Conservation (phyloP, 1,284 basidiomycete genomes). For the Boletus hoseneyae region DNA sequence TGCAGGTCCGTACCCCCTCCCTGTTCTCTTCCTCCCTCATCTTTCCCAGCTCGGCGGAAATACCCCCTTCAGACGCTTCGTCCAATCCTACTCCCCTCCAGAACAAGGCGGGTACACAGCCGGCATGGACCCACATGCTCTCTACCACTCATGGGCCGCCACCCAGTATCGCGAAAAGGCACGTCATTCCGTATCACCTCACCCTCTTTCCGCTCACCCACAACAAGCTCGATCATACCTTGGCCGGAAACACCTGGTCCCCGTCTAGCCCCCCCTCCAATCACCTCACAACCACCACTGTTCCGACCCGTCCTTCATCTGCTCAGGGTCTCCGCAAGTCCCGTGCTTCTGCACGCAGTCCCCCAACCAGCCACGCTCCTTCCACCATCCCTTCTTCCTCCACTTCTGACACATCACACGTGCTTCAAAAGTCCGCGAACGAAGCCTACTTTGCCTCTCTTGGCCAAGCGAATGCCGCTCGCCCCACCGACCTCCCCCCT, state of each 20-base stretch:
- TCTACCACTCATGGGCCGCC: conserved; percentile 91
- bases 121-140: conserved; percentile 68
- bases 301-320: conserved; percentile 55
- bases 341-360: conserved; percentile 58
- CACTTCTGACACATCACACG: conserved; percentile 36
- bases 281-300: conserved; percentile 30
- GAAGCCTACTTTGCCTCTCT: conserved; percentile 74
- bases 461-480: conserved; percentile 67
- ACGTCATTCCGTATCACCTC: conserved; percentile 6
- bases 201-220: conserved; percentile 6
- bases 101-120: conserved; percentile 75
- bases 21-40: conserved; percentile 14
- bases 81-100: conserved; percentile 67
- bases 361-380: conserved; percentile 26
- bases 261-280: conserved; percentile 60
- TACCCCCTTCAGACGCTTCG: conserved; percentile 72
- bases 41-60: conserved; percentile 76
- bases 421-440: conserved; percentile 68
- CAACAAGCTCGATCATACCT: conserved; percentile 60
- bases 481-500: conserved; percentile 71
- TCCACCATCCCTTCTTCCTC: conserved; percentile 25
- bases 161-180: conserved; percentile 91
- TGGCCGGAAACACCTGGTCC: conserved; percentile 70
- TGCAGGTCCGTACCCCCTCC: conserved; percentile 60
- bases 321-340: conserved; percentile 77